These are phyloP conservation scores for Westerdykella sp. DNA, from an alignment of 2,329 filamentous ascomycete species.

Conservation along the genomic window DNA sequence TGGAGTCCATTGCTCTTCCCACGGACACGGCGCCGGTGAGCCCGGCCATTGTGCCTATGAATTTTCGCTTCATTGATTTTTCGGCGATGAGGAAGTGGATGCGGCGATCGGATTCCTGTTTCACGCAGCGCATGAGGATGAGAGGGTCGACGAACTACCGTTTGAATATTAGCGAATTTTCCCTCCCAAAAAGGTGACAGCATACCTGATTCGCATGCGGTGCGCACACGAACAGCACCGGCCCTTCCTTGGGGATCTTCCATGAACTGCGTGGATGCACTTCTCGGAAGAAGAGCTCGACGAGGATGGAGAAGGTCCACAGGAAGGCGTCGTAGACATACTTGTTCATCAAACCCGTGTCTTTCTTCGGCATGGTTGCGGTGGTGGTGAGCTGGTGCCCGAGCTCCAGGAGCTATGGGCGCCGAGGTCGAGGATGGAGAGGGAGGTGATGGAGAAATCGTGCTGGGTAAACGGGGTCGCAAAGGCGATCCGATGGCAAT, in stretches of 20 bases:
- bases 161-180: background rate
- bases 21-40: slow-evolving; percentile 90
- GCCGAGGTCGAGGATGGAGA: no score
- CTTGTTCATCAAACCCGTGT: slow-evolving; percentile 54
- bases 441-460: no score
- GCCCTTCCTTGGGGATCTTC: slow-evolving; percentile 83
- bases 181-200: slow-evolving; percentile 3
- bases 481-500: no score
- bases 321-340: slow-evolving; percentile 74
- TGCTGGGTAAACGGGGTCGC: no score
- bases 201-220: slow-evolving; percentile 91
- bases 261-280: slow-evolving; percentile 92
- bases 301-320: slow-evolving; percentile 71
- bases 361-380: slow-evolving; percentile 26
- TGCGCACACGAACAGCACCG: slow-evolving; percentile 90
- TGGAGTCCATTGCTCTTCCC: slow-evolving; percentile 80
- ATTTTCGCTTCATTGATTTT: slow-evolving; percentile 84
- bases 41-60: slow-evolving; percentile 81
- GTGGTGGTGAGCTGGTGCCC: slow-evolving; percentile 4
- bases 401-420: no score
- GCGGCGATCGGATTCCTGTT: slow-evolving; percentile 77
- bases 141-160: slow-evolving; percentile 87
- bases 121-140: slow-evolving; percentile 84
- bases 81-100: slow-evolving; percentile 91
- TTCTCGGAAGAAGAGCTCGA: slow-evolving; percentile 97